Evolutionary conservation across 2,329 filamentous ascomycete genomes (phyloP).

Genomic region (Colletotrichum sp.): DNA sequence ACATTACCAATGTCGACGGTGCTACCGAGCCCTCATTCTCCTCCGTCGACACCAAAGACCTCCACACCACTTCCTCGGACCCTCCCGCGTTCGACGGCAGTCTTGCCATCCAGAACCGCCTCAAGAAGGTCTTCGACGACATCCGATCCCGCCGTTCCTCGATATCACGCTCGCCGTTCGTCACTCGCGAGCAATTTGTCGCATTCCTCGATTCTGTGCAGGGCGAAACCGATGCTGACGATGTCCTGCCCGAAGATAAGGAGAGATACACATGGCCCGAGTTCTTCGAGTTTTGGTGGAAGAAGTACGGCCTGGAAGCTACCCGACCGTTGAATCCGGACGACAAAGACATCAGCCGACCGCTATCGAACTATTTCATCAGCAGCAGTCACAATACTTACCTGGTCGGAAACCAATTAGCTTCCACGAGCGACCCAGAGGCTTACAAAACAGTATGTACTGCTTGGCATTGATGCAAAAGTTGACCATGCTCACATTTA

Average conservation of each 20-base stretch:
- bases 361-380: constrained; percentile 90
- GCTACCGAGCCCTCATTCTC: constrained; percentile 12
- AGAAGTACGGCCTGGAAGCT: constrained; percentile 48
- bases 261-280: constrained; percentile 51
- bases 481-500: neutral
- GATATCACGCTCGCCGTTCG: constrained; percentile 30
- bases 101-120: constrained; percentile 51
- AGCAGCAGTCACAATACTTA: constrained; percentile 97
- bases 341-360: constrained; percentile 65
- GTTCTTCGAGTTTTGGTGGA: constrained; percentile 56
- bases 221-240: constrained; percentile 40
- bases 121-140: constrained; percentile 52
- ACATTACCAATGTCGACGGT: constrained; percentile 21
- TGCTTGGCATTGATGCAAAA: neutral
- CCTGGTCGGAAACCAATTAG: constrained; percentile 83
- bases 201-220: constrained; percentile 57
- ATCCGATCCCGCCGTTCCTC: constrained; percentile 39
- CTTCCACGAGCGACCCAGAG: constrained; percentile 76
- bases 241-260: constrained; percentile 34
- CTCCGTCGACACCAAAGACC: constrained; percentile 12
- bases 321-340: constrained; percentile 43
- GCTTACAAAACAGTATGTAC: constrained; percentile 75
- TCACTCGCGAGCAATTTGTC: constrained; percentile 44
- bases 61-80: neutral
- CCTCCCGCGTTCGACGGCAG: constrained; percentile 46